These are phyloP conservation scores for Juglanconis juglandina DNA, from an alignment of 2,329 filamentous ascomycete genomes.

Conservation along the genomic window DNA sequence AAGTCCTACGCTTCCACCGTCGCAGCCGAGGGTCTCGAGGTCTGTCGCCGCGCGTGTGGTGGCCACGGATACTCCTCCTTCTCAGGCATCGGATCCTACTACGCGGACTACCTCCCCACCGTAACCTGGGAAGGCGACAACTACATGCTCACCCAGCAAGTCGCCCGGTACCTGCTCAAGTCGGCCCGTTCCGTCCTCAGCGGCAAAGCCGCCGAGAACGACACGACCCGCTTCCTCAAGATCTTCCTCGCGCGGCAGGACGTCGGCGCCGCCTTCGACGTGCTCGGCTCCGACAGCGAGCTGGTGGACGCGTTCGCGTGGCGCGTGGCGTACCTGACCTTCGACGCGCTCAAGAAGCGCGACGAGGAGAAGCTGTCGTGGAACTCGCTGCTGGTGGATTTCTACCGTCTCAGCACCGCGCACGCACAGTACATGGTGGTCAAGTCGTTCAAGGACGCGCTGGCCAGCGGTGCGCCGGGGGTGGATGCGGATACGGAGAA, in stretches of 20 bases:
- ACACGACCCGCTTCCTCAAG: constrained; percentile 64
- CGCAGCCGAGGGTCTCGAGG: constrained; percentile 70
- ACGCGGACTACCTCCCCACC: constrained; percentile 70
- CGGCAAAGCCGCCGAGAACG: constrained; percentile 57
- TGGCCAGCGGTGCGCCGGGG: constrained; percentile 44
- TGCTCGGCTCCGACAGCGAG: constrained; percentile 67
- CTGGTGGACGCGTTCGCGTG: constrained; percentile 72
- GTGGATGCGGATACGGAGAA: constrained; percentile 55
- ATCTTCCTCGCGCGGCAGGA: constrained; percentile 64
- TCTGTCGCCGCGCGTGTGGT: constrained; percentile 71
- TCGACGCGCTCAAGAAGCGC: constrained; percentile 70
- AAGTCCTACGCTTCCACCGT: constrained; percentile 71
- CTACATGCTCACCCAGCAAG: constrained; percentile 80
- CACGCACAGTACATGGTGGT: constrained; percentile 76
- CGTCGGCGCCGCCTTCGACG: constrained; percentile 70
- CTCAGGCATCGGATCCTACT: constrained; percentile 72
- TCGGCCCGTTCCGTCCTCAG: constrained; percentile 67
- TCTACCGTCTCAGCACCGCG: constrained; percentile 71
- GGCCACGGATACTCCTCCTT: constrained; percentile 75
- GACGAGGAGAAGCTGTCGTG: constrained; percentile 73
- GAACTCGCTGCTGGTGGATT: constrained; percentile 75
- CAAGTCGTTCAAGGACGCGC: constrained; percentile 62
- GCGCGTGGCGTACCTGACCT: constrained; percentile 71
- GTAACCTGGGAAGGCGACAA: constrained; percentile 75
- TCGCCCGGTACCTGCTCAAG: constrained; percentile 73